A percentile compares a stretch with the other conserved stretches of the same genome.
These are phyloP conservation scores for Ormosia semicastrata DNA, from an alignment of 306 rosid genomes.

Conservation along the genomic window DNA sequence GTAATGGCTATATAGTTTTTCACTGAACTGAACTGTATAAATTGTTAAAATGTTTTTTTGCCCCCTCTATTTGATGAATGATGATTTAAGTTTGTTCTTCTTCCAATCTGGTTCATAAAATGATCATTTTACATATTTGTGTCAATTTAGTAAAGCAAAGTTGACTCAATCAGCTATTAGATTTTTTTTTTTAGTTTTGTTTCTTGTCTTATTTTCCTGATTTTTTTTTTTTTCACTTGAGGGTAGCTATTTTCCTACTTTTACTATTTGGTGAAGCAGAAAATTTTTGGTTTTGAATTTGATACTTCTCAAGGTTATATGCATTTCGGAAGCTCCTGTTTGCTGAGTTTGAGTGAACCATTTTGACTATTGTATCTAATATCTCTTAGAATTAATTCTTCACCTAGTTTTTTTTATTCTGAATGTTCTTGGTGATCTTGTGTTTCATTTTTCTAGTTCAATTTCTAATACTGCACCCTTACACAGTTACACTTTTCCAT, in stretches of 20 bases:
- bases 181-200: not conserved
- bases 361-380: not conserved
- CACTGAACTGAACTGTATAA: not conserved
- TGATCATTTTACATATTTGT: not conserved
- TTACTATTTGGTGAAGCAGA: not conserved
- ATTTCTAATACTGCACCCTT: not conserved
- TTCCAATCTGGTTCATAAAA: not conserved
- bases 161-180: not conserved
- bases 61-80: not conserved
- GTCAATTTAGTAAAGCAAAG: not conserved
- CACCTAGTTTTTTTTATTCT: not conserved
- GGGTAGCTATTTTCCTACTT: not conserved
- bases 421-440: not conserved
- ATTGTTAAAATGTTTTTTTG: not conserved
- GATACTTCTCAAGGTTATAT: not conserved
- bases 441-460: conserved; percentile 2
- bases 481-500: not conserved
- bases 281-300: not conserved
- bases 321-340: not conserved
- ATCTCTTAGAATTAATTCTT: not conserved
- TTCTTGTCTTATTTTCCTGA: not conserved
- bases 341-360: conserved; percentile 2
- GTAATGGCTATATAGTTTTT: not conserved
- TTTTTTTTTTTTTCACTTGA: not conserved
- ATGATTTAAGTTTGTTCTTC: not conserved